Conservation (phyloP, 2,329 filamentous ascomycete species). For the Neofusicoccum ribis region DNA sequence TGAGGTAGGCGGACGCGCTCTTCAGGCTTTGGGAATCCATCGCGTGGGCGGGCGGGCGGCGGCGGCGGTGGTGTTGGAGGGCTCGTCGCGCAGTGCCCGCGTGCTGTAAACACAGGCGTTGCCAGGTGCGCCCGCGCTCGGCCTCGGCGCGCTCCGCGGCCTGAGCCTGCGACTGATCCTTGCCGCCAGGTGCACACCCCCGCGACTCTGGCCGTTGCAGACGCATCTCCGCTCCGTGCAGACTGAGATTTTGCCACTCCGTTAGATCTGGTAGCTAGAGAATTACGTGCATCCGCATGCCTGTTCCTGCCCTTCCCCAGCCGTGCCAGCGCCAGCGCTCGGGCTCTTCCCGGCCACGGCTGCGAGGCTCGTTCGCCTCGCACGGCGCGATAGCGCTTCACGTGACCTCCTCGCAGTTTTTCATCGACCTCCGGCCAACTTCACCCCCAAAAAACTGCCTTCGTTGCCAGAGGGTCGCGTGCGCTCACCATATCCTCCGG, state of each 20-base stretch:
- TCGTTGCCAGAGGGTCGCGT: neutral
- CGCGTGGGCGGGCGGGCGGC: neutral
- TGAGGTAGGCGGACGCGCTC: conserved; percentile 64
- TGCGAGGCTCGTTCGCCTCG: neutral
- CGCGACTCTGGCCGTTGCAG: neutral
- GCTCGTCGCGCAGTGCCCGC: neutral
- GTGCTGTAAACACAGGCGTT: conserved; percentile 17
- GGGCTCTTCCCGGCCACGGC: neutral
- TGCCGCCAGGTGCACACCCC: neutral
- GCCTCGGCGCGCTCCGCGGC: neutral
- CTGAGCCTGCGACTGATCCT: neutral
- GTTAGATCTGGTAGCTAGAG: neutral
- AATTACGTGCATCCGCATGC: neutral
- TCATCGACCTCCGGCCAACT: neutral
- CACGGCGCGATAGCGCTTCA: conserved; percentile 3
- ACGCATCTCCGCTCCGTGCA: neutral
- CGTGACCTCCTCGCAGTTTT: conserved; percentile 12
- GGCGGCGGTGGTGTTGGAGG: neutral
- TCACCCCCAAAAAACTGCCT: neutral
- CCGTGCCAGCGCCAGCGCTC: conserved; percentile 1
- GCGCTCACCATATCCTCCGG: neutral
- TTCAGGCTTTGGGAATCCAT: conserved; percentile 55
- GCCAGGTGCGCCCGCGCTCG: neutral
- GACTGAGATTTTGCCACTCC: conserved; percentile 2
- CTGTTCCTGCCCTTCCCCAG: neutral